Percentiles rank a stretch among this genome's conserved stretches.
Conservation (phyloP, 164 flowering plant genomes). For the Magnolia sinica region DNA sequence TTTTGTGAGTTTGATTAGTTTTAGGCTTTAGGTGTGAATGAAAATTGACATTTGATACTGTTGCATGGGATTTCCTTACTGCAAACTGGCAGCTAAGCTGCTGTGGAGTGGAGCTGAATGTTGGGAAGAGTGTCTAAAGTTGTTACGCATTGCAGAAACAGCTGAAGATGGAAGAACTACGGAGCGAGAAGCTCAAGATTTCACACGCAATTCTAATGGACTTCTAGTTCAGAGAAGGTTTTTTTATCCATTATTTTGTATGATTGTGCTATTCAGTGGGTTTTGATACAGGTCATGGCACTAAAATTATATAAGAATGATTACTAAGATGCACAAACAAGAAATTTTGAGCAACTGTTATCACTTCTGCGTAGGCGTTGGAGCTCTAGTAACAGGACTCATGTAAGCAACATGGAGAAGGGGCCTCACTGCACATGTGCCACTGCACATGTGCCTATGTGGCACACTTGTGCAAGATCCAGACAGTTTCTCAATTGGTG, state of each 20-base stretch:
- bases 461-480: too few species aligned
- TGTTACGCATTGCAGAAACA: constrained; percentile 65
- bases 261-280: neutral
- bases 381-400: too few species aligned
- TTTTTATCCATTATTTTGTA: constrained; percentile 7
- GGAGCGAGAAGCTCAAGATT: constrained; percentile 13
- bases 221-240: constrained; percentile 74
- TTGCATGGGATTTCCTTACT: neutral
- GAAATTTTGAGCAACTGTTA: too few species aligned
- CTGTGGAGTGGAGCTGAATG: constrained; percentile 80
- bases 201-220: constrained; percentile 13
- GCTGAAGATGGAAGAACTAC: constrained; percentile 28
- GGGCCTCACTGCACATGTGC: too few species aligned
- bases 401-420: too few species aligned
- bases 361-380: too few species aligned
- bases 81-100: constrained; percentile 60
- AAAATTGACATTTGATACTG: neutral
- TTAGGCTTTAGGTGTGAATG: neutral
- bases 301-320: too few species aligned
- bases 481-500: too few species aligned
- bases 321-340: too few species aligned
- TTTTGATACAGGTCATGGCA: neutral
- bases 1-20: neutral
- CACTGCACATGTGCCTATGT: too few species aligned
- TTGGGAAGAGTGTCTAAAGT: constrained; percentile 74